Evolutionary conservation across 148 eudicot species (phyloP).

Genomic region (Cornus controversa): DNA sequence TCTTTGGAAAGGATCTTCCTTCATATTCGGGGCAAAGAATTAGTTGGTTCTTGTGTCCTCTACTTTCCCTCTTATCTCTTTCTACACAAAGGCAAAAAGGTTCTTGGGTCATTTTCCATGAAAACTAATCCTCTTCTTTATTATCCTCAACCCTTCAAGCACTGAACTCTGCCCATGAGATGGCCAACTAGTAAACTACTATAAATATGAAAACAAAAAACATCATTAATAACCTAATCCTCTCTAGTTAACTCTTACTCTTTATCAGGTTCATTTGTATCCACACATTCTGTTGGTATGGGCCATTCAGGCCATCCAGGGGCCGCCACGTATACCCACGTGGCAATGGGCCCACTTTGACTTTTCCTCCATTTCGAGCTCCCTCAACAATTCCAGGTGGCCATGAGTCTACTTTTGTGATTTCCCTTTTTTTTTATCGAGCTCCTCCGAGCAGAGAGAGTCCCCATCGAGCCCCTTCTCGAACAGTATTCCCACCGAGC

Average conservation of each 20-base stretch:
- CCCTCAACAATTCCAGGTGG: too few relatives aligned
- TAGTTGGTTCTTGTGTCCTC: slow-evolving; percentile 25
- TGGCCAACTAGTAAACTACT: too few relatives aligned
- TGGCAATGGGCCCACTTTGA: too few relatives aligned
- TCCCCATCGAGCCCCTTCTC: too few relatives aligned
- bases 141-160: slow-evolving; percentile 9
- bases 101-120: slow-evolving; percentile 6
- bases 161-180: slow-evolving; percentile 6
- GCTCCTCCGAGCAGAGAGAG: too few relatives aligned
- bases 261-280: slow-evolving; percentile 32
- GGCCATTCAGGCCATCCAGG: too few relatives aligned
- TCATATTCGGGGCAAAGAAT: slow-evolving; percentile 26
- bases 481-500: too few relatives aligned
- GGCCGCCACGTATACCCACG: too few relatives aligned
- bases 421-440: too few relatives aligned
- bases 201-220: slow-evolving; percentile 2
- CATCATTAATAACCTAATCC: neutral
- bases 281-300: too few relatives aligned
- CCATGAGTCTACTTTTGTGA: too few relatives aligned
- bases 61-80: slow-evolving; percentile 17
- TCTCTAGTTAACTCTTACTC: slow-evolving; percentile 36
- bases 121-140: slow-evolving; percentile 1
- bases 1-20: slow-evolving; percentile 31
- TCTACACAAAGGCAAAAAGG: slow-evolving; percentile 11
- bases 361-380: too few relatives aligned